Evolutionary conservation across 352 stramenopile species (phyloP), one percentile per base, ranked within the genome.

Genomic region (Phytophthora boehmeriae): DNA sequence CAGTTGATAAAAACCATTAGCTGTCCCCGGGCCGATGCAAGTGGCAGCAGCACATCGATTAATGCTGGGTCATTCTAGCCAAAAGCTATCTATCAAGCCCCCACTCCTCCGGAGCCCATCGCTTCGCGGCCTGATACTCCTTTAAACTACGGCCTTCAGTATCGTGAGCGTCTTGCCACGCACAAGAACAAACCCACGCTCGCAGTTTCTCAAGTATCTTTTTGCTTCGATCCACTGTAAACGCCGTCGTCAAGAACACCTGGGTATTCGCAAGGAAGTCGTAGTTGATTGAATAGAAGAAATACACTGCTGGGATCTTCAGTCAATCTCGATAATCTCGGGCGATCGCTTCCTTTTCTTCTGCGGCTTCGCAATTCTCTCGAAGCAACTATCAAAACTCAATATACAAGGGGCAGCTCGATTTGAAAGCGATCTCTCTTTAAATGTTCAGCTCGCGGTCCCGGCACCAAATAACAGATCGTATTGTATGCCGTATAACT

Each of bases 1-100:
- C 42, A 56, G 50, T 59, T 9, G 69, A 90, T 27, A 91, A 89
- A 64, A 90, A 20, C 69, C 83, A 11, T 62, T 88, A 8, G 71
- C 76, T 11, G 77, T 85, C 13, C 86, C 86, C 5, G 74, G 80
- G 0, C 80, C 86, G 1, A 87, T 88, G 57, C 86, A 95, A 53
- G 56, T 90, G 10, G 86, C 86, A n/a, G 80, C 80, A 6, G 86
- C 84, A 34, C 82, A 92, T 49, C 82, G 86, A 16, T 50, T 95
- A 38, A 95, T 95, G 86, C 68, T 95, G 14, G 86, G 86, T 8
- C 83, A 95, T 45, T 93, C 86, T 23, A 95, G 86, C 62, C 84
- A 93, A 54, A 92, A 89, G 51, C 61, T 86, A 14, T 88, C 80
- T 20, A 80, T 93, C 52, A 91, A 90, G 27, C 84, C 80, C 28